Conservation (phyloP, 129 eudicot genomes). For the Smallanthus sonchifolius region DNA sequence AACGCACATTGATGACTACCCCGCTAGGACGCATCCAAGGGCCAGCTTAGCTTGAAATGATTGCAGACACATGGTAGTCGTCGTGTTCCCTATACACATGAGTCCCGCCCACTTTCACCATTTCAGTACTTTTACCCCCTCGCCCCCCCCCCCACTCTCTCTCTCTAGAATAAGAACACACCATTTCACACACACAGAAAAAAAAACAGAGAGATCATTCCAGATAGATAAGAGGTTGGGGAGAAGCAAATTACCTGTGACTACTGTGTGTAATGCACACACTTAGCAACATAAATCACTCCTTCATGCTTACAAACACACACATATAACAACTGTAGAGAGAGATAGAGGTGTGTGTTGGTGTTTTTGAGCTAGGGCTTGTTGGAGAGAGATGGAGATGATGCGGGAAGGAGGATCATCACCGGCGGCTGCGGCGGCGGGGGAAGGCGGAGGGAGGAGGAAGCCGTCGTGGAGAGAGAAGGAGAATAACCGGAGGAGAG, state of each 20-base stretch:
- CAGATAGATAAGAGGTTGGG: conserved; percentile 8
- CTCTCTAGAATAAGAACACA: neutral
- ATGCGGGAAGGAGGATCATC: conserved; percentile 57
- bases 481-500: conserved; percentile 92
- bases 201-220: conserved; percentile 19
- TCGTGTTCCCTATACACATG: conserved; percentile 25
- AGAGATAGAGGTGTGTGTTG: neutral
- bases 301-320: conserved; percentile 12
- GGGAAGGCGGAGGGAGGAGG: conserved; percentile 62
- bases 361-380: neutral
- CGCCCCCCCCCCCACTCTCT: neutral
- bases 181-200: neutral
- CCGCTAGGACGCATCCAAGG: neutral
- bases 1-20: neutral
- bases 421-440: conserved; percentile 30
- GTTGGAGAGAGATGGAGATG: conserved; percentile 26
- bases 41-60: conserved; percentile 15
- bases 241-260: conserved; percentile 57
- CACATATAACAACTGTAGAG: neutral
- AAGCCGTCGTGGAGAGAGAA: conserved; percentile 99
- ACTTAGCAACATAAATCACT: conserved; percentile 4
- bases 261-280: conserved; percentile 7
- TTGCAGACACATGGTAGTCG: conserved; percentile 31
- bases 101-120: conserved; percentile 10
- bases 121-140: neutral